Conservation (phyloP, 116 monocot genomes). For the Posidonia oceanica region DNA sequence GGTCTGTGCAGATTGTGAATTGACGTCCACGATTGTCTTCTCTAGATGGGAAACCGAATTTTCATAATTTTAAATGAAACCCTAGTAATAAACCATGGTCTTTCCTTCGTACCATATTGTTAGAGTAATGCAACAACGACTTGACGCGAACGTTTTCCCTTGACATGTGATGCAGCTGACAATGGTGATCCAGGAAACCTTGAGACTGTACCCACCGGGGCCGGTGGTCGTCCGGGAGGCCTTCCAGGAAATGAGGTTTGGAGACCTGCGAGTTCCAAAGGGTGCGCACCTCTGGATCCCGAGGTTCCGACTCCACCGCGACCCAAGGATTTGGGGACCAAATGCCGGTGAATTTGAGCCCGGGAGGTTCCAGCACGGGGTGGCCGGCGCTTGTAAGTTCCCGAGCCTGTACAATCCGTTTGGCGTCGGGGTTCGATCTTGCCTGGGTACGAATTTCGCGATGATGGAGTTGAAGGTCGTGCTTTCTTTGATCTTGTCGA, state of each 20-base stretch:
- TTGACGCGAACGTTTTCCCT: too few species aligned
- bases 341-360: constrained; percentile 59
- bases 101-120: too few species aligned
- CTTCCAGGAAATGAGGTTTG: constrained; percentile 40
- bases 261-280: constrained; percentile 45
- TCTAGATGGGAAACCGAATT: too few species aligned
- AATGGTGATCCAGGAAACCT: constrained; percentile 63
- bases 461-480: constrained; percentile 60
- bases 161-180: constrained; percentile 29
- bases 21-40: too few species aligned
- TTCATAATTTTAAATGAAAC: too few species aligned
- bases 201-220: constrained; percentile 46
- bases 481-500: constrained; percentile 45
- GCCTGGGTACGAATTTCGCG: constrained; percentile 66
- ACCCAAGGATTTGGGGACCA: constrained; percentile 53
- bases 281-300: constrained; percentile 47
- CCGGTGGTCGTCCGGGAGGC: constrained; percentile 36
- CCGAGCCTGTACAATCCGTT: constrained; percentile 52
- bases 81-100: too few species aligned
- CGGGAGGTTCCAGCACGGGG: constrained; percentile 22
- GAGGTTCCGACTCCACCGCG: constrained; percentile 12
- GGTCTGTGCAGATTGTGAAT: too few species aligned
- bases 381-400: constrained; percentile 11
- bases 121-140: too few species aligned
- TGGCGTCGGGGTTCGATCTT: constrained; percentile 46